Percentiles rank a stretch among this genome's conserved stretches.
Evolutionary conservation across 768 basidiomycete species (phyloP).

Genomic region (Cystofilobasidium capitatum): DNA sequence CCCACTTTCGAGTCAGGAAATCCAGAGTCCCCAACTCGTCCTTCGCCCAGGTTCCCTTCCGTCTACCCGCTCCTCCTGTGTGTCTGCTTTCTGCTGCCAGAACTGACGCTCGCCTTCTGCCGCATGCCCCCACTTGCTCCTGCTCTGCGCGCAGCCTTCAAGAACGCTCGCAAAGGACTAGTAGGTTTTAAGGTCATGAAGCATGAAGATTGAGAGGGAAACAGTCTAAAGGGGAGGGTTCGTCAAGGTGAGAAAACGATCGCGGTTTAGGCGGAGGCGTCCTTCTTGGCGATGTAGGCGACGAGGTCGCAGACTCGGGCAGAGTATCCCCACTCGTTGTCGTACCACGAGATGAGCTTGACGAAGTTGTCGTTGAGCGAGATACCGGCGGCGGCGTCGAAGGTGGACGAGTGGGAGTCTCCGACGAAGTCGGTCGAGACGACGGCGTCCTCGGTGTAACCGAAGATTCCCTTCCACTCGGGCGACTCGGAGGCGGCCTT

Average conservation of each 20-base stretch:
- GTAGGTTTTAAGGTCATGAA: too few species aligned
- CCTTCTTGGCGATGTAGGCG: constrained; percentile 66
- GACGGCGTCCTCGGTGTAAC: constrained; percentile 84
- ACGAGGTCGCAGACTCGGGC: constrained; percentile 61
- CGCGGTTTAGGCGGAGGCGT: constrained; percentile 39
- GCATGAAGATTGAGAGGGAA: not conserved
- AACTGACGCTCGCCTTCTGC: not conserved
- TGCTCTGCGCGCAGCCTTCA: constrained; percentile 8
- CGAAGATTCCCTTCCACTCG: constrained; percentile 59
- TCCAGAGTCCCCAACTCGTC: too few species aligned
- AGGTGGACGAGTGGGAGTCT: constrained; percentile 63
- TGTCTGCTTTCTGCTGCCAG: not conserved
- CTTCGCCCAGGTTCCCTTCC: not conserved
- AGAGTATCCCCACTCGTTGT: constrained; percentile 64
- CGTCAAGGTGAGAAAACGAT: too few species aligned
- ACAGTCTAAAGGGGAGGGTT: not conserved
- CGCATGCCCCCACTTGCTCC: not conserved
- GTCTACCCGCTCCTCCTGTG: not conserved
- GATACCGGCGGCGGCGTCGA: constrained; percentile 89
- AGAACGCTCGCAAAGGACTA: too few species aligned
- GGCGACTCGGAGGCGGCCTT: constrained; percentile 65
- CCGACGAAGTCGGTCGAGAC: constrained; percentile 53
- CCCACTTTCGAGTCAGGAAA: too few species aligned
- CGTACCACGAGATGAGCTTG: constrained; percentile 55
- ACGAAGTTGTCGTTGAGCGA: constrained; percentile 84